Evolutionary conservation across 768 basidiomycete species (phyloP).

Genomic region (Porpolomopsis calyptriformis): DNA sequence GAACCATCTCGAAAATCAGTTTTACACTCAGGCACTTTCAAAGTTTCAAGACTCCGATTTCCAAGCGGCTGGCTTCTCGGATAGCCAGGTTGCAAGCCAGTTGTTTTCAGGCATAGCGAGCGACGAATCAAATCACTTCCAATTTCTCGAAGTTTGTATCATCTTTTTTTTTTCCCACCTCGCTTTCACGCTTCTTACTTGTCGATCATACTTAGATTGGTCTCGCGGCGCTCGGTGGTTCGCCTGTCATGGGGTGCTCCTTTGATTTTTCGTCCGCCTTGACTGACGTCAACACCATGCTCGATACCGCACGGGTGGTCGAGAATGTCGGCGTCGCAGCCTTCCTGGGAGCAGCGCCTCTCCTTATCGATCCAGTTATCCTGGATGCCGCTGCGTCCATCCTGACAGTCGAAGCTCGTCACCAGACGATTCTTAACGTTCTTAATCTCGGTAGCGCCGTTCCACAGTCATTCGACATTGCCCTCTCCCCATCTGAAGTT

Average conservation of each 20-base stretch:
- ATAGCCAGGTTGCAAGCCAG: constrained; percentile 43
- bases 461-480: constrained; percentile 63
- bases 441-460: constrained; percentile 50
- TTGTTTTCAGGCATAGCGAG: constrained; percentile 47
- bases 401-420: constrained; percentile 73
- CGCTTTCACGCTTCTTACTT: constrained; percentile 1
- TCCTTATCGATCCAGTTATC: constrained; percentile 49
- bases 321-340: constrained; percentile 70
- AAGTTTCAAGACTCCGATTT: constrained; percentile 62
- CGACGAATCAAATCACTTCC: constrained; percentile 56
- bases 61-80: constrained; percentile 50
- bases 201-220: constrained; percentile 26
- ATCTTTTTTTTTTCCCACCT: background rate
- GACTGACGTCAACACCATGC: constrained; percentile 59
- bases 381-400: constrained; percentile 63
- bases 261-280: constrained; percentile 61
- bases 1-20: constrained; percentile 60
- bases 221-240: constrained; percentile 43
- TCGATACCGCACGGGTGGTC: constrained; percentile 58
- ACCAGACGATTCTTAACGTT: constrained; percentile 68
- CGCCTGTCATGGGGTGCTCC: constrained; percentile 45
- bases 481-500: constrained; percentile 58
- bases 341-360: constrained; percentile 63
- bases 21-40: constrained; percentile 54
- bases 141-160: constrained; percentile 41